Conservation (phyloP, 2,329 filamentous ascomycete genomes). For the Sodiomyces alkalinus region DNA sequence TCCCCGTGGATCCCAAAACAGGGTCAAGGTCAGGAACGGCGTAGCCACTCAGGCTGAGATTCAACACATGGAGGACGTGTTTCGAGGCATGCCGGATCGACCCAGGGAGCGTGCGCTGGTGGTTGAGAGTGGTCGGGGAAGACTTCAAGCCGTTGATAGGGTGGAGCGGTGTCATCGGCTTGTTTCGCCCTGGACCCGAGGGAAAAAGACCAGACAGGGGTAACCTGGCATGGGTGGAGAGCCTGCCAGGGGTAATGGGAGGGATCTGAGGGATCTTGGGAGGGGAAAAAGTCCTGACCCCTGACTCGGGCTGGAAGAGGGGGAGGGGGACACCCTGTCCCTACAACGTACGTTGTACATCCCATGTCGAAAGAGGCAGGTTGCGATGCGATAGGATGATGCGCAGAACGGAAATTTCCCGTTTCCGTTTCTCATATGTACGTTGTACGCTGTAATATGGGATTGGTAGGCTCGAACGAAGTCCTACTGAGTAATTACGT, state of each 20-base stretch:
- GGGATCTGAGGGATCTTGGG: slow-evolving; percentile 3
- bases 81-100: slow-evolving; percentile 23
- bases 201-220: slow-evolving; percentile 11
- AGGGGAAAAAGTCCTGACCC: background rate
- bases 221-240: too few species aligned
- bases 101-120: slow-evolving; percentile 13
- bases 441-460: too few species aligned
- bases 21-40: background rate
- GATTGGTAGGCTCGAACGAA: too few species aligned
- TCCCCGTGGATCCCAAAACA: too few species aligned
- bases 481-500: too few species aligned
- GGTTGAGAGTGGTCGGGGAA: slow-evolving; percentile 7
- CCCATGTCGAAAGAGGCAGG: too few species aligned
- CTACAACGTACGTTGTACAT: too few species aligned
- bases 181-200: slow-evolving; percentile 9
- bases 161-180: slow-evolving; percentile 7
- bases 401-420: too few species aligned
- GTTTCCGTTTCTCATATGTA: too few species aligned
- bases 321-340: too few species aligned
- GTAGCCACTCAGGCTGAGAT: slow-evolving; percentile 20
- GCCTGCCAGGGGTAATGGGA: slow-evolving; percentile 12
- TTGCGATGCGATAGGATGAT: too few species aligned
- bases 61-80: slow-evolving; percentile 16
- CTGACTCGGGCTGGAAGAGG: background rate
- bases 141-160: slow-evolving; percentile 15